Evolutionary conservation across 352 stramenopile genomes (phyloP).

Genomic region (Pythium folliculosum): DNA sequence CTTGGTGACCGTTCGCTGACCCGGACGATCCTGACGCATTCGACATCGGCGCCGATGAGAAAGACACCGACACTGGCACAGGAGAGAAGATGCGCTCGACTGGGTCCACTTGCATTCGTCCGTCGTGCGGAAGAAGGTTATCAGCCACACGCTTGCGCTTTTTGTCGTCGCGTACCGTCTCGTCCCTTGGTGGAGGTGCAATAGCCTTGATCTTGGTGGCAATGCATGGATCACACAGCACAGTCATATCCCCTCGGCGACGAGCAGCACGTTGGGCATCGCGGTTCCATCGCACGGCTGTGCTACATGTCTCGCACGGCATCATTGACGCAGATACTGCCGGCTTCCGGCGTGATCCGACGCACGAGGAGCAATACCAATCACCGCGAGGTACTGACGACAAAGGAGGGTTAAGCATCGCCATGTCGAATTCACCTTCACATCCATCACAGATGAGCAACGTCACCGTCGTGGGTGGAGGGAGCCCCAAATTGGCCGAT

Average conservation of each 20-base stretch:
- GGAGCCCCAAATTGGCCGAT: constrained; percentile 3
- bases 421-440: constrained; percentile 59
- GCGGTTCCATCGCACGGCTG: constrained; percentile 21
- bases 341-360: background rate
- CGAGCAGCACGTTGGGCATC: constrained; percentile 24
- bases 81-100: constrained; percentile 24
- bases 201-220: constrained; percentile 1
- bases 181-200: background rate
- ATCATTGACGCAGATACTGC: background rate
- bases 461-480: constrained; percentile 30
- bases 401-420: constrained; percentile 45
- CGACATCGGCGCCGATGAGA: constrained; percentile 1
- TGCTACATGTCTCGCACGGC: constrained; percentile 15
- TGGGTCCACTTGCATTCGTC: constrained; percentile 23
- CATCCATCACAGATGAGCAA: constrained; percentile 79
- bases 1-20: background rate
- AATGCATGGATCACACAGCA: constrained; percentile 20
- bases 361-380: constrained; percentile 39
- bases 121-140: constrained; percentile 16
- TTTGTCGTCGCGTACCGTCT: constrained; percentile 17
- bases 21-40: background rate
- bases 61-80: constrained; percentile 22
- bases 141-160: constrained; percentile 34
- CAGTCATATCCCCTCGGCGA: constrained; percentile 8
- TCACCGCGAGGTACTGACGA: constrained; percentile 43